phyloP scores from a whole-genome alignment of 495 filamentous ascomycete genomes.

The Penicillium soppii region DNA sequence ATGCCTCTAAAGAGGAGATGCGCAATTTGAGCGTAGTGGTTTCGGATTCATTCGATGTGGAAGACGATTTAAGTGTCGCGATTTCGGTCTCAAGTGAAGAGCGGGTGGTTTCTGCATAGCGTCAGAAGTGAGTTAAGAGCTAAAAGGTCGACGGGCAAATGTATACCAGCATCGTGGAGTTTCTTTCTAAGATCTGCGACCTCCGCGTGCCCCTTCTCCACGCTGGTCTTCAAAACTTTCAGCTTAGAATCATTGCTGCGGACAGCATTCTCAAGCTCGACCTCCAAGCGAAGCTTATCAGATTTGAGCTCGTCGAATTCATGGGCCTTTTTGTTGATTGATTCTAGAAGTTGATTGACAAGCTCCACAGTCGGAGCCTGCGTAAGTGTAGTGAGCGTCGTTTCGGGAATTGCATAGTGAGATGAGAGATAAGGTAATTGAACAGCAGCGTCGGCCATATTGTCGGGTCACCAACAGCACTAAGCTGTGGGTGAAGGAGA shows the following conservation, averaged over 20 bases:
- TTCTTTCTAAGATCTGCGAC: constrained; percentile 74
- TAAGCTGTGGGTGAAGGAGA: constrained; percentile 12
- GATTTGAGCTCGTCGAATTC: constrained; percentile 77
- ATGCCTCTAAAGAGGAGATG: constrained; percentile 81
- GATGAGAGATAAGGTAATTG: constrained; percentile 74
- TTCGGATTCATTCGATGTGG: constrained; percentile 73
- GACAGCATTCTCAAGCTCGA: constrained; percentile 90
- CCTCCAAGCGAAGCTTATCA: constrained; percentile 79
- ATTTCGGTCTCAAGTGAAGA: constrained; percentile 79
- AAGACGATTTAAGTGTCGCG: constrained; percentile 71
- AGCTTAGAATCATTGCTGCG: constrained; percentile 76
- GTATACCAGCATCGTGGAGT: constrained; percentile 75
- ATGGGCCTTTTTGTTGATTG: constrained; percentile 69
- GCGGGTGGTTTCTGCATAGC: constrained; percentile 55
- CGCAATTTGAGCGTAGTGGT: constrained; percentile 71
- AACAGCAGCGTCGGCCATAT: constrained; percentile 73
- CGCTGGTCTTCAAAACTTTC: constrained; percentile 71
- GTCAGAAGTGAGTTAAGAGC: constrained; percentile 17
- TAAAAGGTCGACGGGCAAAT: neutral
- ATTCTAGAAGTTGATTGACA: constrained; percentile 64
- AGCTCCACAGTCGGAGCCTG: constrained; percentile 76
- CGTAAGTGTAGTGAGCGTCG: constrained; percentile 61
- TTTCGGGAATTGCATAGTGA: constrained; percentile 70
- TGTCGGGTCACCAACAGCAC: constrained; percentile 28
- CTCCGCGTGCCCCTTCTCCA: constrained; percentile 81